Evolutionary conservation across 2,329 filamentous ascomycete species (phyloP).

Genomic region (Cercospora berteroae): DNA sequence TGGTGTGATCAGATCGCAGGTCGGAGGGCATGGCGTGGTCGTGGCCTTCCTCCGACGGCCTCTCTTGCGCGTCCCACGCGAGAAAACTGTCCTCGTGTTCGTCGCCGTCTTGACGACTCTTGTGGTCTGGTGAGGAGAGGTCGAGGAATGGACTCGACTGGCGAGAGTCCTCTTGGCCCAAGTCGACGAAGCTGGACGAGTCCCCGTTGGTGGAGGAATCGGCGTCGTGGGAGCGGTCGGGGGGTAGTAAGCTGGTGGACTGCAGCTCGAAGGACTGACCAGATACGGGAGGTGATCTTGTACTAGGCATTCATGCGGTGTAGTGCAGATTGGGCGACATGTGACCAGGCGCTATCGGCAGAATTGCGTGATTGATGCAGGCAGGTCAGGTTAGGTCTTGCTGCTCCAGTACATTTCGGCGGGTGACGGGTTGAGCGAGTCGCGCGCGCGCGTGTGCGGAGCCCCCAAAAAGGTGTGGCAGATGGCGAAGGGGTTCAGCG

Average conservation of each 20-base stretch:
- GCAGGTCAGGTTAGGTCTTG: not conserved
- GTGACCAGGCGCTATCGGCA: not conserved
- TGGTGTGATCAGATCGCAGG: constrained; percentile 40
- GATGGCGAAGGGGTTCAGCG: not conserved
- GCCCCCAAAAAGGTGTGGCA: not conserved
- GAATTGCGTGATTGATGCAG: constrained; percentile 2
- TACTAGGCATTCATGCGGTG: constrained; percentile 33
- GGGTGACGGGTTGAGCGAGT: not conserved
- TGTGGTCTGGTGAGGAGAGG: constrained; percentile 26
- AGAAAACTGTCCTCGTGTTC: constrained; percentile 41
- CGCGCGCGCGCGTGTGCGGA: not conserved
- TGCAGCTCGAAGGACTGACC: constrained; percentile 14
- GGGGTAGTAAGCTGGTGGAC: constrained; percentile 22
- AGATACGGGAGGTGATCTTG: constrained; percentile 6
- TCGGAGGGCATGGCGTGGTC: constrained; percentile 51
- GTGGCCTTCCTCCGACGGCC: constrained; percentile 25
- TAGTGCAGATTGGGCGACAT: not conserved
- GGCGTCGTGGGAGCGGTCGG: constrained; percentile 27
- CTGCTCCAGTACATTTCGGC: not conserved
- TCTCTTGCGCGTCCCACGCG: constrained; percentile 45
- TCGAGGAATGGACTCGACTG: constrained; percentile 34
- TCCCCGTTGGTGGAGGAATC: constrained; percentile 26
- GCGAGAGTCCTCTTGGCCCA: constrained; percentile 34
- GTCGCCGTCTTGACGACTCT: constrained; percentile 18
- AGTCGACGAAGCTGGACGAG: constrained; percentile 33